These are phyloP conservation scores for Verticillium tricorpus DNA, from an alignment of 2,329 filamentous ascomycete genomes.

Conservation along the genomic window DNA sequence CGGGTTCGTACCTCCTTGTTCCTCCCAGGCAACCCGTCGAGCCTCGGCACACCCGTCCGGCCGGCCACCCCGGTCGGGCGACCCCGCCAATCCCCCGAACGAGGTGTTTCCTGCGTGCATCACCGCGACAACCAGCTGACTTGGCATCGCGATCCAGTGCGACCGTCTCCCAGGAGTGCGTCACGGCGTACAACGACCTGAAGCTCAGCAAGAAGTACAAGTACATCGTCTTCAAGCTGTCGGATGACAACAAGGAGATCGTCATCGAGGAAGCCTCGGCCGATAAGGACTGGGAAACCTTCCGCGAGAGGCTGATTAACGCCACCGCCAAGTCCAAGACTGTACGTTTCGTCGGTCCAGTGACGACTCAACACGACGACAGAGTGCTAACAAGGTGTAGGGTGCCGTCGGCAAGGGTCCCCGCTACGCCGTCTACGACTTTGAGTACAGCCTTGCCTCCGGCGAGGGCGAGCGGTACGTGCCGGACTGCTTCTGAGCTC, in stretches of 20 bases:
- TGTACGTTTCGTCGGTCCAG: slow-evolving; percentile 36
- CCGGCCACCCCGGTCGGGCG: background rate
- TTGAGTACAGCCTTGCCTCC: slow-evolving; percentile 67
- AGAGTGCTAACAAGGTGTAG: slow-evolving; percentile 27
- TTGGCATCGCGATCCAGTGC: slow-evolving; percentile 50
- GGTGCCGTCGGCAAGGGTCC: slow-evolving; percentile 61
- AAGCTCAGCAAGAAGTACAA: slow-evolving; percentile 79
- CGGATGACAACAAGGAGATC: slow-evolving; percentile 77
- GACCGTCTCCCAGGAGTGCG: slow-evolving; percentile 67
- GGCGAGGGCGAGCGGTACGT: slow-evolving; percentile 69
- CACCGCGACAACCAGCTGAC: slow-evolving; percentile 1
- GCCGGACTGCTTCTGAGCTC: slow-evolving; percentile 2
- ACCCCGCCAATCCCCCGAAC: background rate
- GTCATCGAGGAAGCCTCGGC: slow-evolving; percentile 70
- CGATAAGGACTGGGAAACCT: slow-evolving; percentile 63
- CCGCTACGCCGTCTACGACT: slow-evolving; percentile 82
- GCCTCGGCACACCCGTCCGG: background rate
- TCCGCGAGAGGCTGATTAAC: slow-evolving; percentile 72
- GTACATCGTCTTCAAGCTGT: slow-evolving; percentile 86
- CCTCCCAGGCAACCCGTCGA: slow-evolving; percentile 8
- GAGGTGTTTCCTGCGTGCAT: slow-evolving; percentile 1
- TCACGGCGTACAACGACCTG: slow-evolving; percentile 69
- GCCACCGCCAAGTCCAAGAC: slow-evolving; percentile 68
- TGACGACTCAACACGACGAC: background rate
- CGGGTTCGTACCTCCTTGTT: slow-evolving; percentile 48